Evolutionary conservation across 768 basidiomycete species (phyloP).

Genomic region (Serendipita vermifera): DNA sequence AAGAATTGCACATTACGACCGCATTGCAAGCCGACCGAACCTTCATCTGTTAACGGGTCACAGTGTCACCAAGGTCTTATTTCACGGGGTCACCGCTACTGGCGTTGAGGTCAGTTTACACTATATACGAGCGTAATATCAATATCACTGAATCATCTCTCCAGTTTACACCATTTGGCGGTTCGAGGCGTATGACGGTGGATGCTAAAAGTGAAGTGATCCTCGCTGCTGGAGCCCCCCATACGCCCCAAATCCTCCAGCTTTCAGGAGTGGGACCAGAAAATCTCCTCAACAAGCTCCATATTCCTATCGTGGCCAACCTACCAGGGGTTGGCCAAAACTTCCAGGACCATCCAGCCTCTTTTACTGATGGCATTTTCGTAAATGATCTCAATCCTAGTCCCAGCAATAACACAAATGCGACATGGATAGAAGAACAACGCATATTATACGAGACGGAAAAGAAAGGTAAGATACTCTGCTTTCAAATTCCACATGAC

Average conservation of each 20-base stretch:
- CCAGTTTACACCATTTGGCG: neutral
- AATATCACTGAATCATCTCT: neutral
- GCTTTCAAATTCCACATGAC: neutral
- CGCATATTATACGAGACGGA: neutral
- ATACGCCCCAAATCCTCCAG: slow-evolving; percentile 11
- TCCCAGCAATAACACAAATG: neutral
- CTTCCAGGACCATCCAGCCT: slow-evolving; percentile 7
- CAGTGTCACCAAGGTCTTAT: slow-evolving; percentile 2
- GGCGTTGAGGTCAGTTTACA: neutral
- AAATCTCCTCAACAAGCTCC: neutral
- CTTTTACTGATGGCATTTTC: neutral
- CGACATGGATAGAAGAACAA: neutral
- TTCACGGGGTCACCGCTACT: neutral
- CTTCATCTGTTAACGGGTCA: neutral
- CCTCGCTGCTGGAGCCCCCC: slow-evolving; percentile 29
- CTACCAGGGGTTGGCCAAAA: slow-evolving; percentile 9
- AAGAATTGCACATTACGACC: neutral
- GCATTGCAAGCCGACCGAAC: neutral
- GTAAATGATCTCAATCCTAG: neutral
- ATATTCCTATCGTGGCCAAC: neutral
- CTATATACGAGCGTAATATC: neutral
- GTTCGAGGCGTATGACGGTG: no score
- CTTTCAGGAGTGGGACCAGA: slow-evolving; percentile 1
- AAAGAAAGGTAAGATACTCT: neutral
- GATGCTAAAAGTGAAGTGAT: slow-evolving; percentile 39